Evolutionary conservation across 2,329 filamentous ascomycete genomes (phyloP).

Genomic region (Pseudopithomyces maydicus): DNA sequence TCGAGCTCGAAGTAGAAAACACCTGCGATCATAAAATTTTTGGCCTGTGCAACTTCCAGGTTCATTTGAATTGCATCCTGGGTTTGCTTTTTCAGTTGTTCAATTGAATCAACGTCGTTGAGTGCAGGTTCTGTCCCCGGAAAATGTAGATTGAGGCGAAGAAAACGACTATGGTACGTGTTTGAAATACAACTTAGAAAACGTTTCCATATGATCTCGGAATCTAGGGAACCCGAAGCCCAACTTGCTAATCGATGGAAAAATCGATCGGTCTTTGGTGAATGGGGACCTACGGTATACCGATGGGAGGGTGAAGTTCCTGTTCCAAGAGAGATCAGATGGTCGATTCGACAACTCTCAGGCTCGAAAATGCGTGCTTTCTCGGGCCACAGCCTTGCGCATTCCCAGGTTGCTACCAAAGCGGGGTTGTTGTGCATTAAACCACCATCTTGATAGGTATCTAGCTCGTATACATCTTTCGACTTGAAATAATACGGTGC

Average conservation of each 20-base stretch:
- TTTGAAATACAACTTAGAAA: conserved; percentile 19
- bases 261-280: conserved; percentile 26
- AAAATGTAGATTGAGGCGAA: conserved; percentile 27
- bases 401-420: conserved; percentile 26
- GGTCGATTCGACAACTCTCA: conserved; percentile 17
- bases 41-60: not conserved
- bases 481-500: conserved; percentile 35
- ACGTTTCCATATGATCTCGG: conserved; percentile 24
- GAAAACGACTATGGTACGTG: conserved; percentile 16
- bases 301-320: conserved; percentile 13
- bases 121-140: conserved; percentile 19
- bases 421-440: conserved; percentile 35
- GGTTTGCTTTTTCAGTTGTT: conserved; percentile 13
- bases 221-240: conserved; percentile 27
- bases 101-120: conserved; percentile 21
- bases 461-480: conserved; percentile 23
- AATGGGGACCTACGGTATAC: conserved; percentile 21
- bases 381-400: conserved; percentile 26
- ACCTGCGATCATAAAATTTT: conserved; percentile 23
- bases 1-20: conserved; percentile 19
- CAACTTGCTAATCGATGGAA: conserved; percentile 19
- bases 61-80: conserved; percentile 8
- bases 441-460: conserved; percentile 35
- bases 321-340: conserved; percentile 32
- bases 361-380: conserved; percentile 11